Base-by-base conservation (phyloP, 1,284 basidiomycete species). In the Xerocomus minutiporus region DNA sequence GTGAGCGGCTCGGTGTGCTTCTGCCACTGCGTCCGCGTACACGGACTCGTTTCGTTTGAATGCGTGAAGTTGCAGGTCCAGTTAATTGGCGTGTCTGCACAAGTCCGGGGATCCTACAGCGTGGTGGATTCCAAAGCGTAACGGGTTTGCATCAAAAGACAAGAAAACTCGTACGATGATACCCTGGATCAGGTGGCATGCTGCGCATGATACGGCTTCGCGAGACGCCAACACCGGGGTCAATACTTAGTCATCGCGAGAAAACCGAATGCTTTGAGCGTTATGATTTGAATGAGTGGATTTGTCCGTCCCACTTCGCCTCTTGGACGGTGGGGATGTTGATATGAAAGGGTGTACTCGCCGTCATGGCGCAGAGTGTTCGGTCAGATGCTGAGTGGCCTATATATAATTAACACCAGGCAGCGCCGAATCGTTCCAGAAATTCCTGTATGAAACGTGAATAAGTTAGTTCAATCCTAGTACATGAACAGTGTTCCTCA, bases 1-100 rank as follows among this genome's bases (percentile, higher is more conserved):
- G 28, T 39, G 51, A 41, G 56, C 44, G 43, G 34, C 28, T 9
- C 17, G 31, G 45, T 35, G 44, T 50, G 13, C 55, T 61, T 64
- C 46, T 55, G 55, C 51, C 62, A 43, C 34, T 38, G 46, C 60
- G 39, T 45, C 46, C 9, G 34, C 40, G 32, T 45, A 23, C 36
- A 23, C 25, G 31, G 15, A 11, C n/a, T 25, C 29, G 12, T 23
- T 48, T 36, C 46, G 38, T 48, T 39, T 41, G 28, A 9, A n/a
- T 45, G 35, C 4, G 51, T 4, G 17, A 35, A 36, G 40, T 34
- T 17, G 8, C 20, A 39, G 8, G 31, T 47, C 41, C 20, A 11
- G 32, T 38, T 20, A 4, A 17, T 31, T 38, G 34, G 38, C 13
- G 47, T 48, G 32, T 48, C n/a, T 47, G 34, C 6, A 20, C 36